phyloP scores from a whole-genome alignment of 768 basidiomycete species.

The Rhodotorula graminis region DNA sequence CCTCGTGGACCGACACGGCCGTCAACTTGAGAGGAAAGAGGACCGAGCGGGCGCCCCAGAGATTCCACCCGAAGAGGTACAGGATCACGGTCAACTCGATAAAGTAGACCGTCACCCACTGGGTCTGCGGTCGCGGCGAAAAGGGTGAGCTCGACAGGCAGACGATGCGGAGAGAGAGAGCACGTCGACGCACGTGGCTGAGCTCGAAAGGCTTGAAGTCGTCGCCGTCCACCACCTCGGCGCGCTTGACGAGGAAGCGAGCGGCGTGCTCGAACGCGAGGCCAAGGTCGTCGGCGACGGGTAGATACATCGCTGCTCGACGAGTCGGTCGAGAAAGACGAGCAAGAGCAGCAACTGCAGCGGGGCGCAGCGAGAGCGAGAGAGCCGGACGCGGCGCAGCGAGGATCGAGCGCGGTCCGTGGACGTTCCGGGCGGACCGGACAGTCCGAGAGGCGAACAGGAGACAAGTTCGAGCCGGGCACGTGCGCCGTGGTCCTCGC shows the following conservation, averaged over 20 bases:
- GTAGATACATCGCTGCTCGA: not conserved
- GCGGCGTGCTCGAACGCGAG: not conserved
- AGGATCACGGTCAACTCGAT: conserved; percentile 8
- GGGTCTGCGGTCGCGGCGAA: conserved; percentile 4
- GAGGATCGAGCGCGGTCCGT: not conserved
- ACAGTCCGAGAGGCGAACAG: no score
- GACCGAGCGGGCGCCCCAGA: conserved; percentile 12
- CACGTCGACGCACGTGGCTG: conserved; percentile 3
- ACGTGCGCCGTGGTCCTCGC: no score
- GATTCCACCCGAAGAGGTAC: conserved; percentile 27
- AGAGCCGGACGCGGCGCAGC: no score
- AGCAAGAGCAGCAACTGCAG: not conserved
- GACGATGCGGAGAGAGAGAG: not conserved
- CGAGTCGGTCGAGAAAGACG: rapidly evolving
- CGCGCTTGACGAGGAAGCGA: not conserved
- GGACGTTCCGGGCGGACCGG: no score
- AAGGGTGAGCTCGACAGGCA: no score
- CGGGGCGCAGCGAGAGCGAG: not conserved
- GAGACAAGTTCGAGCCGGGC: no score
- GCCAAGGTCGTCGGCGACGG: not conserved
- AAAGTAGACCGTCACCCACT: conserved; percentile 36
- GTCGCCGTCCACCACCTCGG: not conserved
- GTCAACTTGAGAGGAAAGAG: conserved; percentile 31
- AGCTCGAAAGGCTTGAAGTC: not conserved
- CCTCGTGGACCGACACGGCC: conserved; percentile 7